Base-by-base conservation (phyloP, 805 yeast species). In the Wickerhamiella bombiphila region DNA sequence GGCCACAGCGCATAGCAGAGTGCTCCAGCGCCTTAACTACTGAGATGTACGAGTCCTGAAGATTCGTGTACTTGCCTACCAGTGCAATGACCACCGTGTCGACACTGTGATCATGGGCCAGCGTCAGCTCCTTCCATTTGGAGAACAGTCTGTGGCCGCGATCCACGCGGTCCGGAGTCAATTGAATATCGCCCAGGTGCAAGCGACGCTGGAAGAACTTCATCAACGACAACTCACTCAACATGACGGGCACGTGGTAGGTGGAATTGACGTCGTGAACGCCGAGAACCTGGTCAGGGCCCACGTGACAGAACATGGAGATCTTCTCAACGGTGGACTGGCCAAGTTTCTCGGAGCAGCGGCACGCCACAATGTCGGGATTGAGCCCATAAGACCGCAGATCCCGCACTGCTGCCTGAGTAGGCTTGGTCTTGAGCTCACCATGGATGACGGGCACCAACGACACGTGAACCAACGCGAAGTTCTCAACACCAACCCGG, bases 271-370 rank as follows among this genome's bases (percentile, higher is more conserved):
- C 93, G 61, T 91, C 98, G 56, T 86, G 94, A 39, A 91, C 94
- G 35, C 93, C 95, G 49, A 91, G 70, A 34, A 91, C 97, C 66
- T 93, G 97, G 41, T 88, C 85, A n/a, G 93, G 81, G 22, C 95
- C 96, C 50, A 91, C 98, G 56, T 91, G 97, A 61, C 97, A 88
- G 65, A 91, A 91, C 97, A 91, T 91, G 42, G 96, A 91, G 55
- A 91, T 88, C 64, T 91, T 91, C 47, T 80, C 88, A 55, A 79
- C 81, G n/a, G 95, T 85, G 47, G 85, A 74, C 41, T 63, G 62
- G 53, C 80, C 93, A 50, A 91, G 70, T 54, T 71, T 70, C 49
- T 80, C 80, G 37, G 82, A 69, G 67, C 99, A 91, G 66, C 99
- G 76, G 67, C 97, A 88, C 41, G 97, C 98, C 64, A 91, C 83